Percentiles rank a stretch among this genome's conserved stretches.
Conservation (phyloP, 768 basidiomycete genomes). For the Pleurotus tuoliensis region DNA sequence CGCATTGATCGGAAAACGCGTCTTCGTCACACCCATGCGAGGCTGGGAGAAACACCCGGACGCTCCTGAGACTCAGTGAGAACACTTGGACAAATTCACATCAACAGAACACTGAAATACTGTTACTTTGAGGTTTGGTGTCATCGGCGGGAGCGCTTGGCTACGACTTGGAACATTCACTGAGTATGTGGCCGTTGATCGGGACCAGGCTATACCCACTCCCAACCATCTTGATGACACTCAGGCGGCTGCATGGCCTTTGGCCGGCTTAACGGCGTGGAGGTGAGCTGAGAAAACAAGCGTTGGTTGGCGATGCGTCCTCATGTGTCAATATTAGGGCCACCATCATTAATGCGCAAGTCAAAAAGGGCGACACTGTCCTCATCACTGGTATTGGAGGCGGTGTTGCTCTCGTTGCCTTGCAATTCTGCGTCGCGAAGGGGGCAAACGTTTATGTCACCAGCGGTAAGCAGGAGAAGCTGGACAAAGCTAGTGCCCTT, state of each 20-base stretch:
- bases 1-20: constrained; percentile 54
- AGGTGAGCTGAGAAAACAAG: constrained; percentile 42
- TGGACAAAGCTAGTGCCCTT: constrained; percentile 56
- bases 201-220: constrained; percentile 60
- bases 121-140: constrained; percentile 44
- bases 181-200: constrained; percentile 71
- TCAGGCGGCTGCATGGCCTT: constrained; percentile 73
- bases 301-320: background rate
- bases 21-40: constrained; percentile 71
- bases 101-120: background rate
- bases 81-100: constrained; percentile 9
- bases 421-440: constrained; percentile 72
- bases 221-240: constrained; percentile 67
- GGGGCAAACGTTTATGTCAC: constrained; percentile 85
- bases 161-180: constrained; percentile 69
- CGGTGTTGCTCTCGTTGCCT: constrained; percentile 73
- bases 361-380: constrained; percentile 62
- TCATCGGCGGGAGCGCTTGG: constrained; percentile 55
- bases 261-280: constrained; percentile 81
- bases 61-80: constrained; percentile 63
- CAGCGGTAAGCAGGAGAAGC: constrained; percentile 66
- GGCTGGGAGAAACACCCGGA: constrained; percentile 70
- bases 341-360: constrained; percentile 58
- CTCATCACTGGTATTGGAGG: constrained; percentile 83
- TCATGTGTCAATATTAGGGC: constrained; percentile 40